Base-by-base conservation (phyloP, 2,329 filamentous ascomycete species). In the Nectriaceae sp. region DNA sequence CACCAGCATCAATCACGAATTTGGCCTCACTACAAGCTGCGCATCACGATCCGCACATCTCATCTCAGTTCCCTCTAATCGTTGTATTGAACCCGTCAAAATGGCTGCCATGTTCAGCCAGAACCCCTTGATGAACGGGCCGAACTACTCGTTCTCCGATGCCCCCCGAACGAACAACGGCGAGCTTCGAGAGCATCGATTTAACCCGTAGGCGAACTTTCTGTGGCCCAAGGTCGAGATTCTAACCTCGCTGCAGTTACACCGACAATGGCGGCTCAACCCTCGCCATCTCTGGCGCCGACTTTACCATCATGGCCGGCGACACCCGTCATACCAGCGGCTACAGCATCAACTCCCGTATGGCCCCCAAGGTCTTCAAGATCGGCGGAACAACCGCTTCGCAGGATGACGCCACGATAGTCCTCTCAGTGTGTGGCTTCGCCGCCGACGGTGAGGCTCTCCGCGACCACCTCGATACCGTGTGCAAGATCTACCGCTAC, bases 401-500 rank as follows among this genome's bases (percentile, higher is more conserved):
- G 47, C 90, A 95, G 69, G 84, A 88, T 52, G 90, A 92, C 61
- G 89, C 90, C 44, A 89, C 85, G 46, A 89, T 99, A 64, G 83
- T 97, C 15, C 82, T 99, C 41, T 95, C 92, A 2, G 93, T 99
- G 0, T 93, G 96, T 37, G 94, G 94, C 40, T 99, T 97, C 68
- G 90, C 92, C 13, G 94, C 94, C 55, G 94, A 99, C 70, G 94
- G 94, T 51, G 85, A 92, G 64, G 93, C 94, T 29, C 79, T 99
- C 61, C 93, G 94, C 73, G 93, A 97, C 75, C 89, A 90, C 56
- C 83, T 97, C 56, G 93, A 97, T 69, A 87, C 90, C 55, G 84
- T 96, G 66, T 94, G 95, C 79, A 97, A 96, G 80, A 96, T 97
- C 87, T 97, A 97, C 83, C 89, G 89, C 65, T 97, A 97, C 78